phyloP scores from a whole-genome alignment of 1,139 yeast genomes.

The Sugiyamaella paludigena region DNA sequence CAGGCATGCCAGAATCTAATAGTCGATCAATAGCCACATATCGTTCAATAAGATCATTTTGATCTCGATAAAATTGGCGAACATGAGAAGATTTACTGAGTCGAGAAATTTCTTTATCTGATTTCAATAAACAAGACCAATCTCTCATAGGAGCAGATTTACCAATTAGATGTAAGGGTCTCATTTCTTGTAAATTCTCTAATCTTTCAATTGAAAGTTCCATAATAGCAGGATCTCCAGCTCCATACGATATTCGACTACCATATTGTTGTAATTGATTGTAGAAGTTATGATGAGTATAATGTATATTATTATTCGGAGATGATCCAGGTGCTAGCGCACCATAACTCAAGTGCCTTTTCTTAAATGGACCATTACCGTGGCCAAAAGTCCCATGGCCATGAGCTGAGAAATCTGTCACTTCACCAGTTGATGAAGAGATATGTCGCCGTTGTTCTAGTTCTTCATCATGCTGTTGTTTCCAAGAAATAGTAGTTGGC shows the following conservation, averaged over 20 bases:
- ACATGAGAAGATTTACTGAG: slow-evolving; percentile 29
- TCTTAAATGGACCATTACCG: slow-evolving; percentile 4
- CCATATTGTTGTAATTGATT: slow-evolving; percentile 11
- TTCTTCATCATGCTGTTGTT: too few species aligned
- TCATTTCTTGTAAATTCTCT: slow-evolving; percentile 42
- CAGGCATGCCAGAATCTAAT: slow-evolving; percentile 70
- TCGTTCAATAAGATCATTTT: slow-evolving; percentile 58
- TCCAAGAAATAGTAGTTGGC: too few species aligned
- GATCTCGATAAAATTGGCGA: slow-evolving; percentile 39
- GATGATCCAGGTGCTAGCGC: slow-evolving; percentile 1
- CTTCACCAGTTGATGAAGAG: background rate
- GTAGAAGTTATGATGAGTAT: slow-evolving; percentile 9
- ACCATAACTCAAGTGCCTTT: slow-evolving; percentile 5
- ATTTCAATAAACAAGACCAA: slow-evolving; percentile 45
- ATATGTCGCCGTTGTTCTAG: too few species aligned
- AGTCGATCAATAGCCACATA: slow-evolving; percentile 62
- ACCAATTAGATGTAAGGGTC: slow-evolving; percentile 62
- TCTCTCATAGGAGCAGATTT: slow-evolving; percentile 45
- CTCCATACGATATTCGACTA: background rate
- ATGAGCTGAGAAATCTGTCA: background rate
- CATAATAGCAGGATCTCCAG: slow-evolving; percentile 9
- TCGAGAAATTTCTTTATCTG: slow-evolving; percentile 31
- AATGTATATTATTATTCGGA: slow-evolving; percentile 3
- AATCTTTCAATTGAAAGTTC: slow-evolving; percentile 20
- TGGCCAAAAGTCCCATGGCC: background rate